These are phyloP conservation scores for Rubia peregrina DNA, from an alignment of 305 asterid genomes.

Conservation along the genomic window DNA sequence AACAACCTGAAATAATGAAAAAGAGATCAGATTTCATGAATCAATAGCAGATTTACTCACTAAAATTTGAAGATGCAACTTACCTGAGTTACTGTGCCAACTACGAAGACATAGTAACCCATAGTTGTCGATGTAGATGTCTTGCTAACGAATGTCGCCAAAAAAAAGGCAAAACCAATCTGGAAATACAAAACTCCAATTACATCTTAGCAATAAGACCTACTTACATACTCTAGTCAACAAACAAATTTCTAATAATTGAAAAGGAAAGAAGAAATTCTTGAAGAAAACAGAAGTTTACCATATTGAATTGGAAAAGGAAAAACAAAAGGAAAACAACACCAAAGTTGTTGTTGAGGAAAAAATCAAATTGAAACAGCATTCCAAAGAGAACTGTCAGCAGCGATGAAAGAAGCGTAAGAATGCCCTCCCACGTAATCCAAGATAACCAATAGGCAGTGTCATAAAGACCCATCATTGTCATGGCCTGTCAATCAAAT, in stretches of 20 bases:
- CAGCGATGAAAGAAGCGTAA: conserved; percentile 52
- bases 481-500: conserved; percentile 56
- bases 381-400: conserved; percentile 75
- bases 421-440: conserved; percentile 76
- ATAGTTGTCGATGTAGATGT: conserved; percentile 63
- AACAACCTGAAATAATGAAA: conserved; percentile 44
- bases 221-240: background rate
- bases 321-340: conserved; percentile 68
- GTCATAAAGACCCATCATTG: conserved; percentile 91
- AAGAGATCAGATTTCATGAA: conserved; percentile 20
- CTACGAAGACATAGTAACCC: conserved; percentile 53
- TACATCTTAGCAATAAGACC: conserved; percentile 7
- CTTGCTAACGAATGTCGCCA: conserved; percentile 67
- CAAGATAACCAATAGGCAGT: conserved; percentile 88
- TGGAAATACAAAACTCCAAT: conserved; percentile 30
- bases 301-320: conserved; percentile 82
- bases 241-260: background rate
- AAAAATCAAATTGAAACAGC: conserved; percentile 86
- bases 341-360: conserved; percentile 54
- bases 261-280: background rate
- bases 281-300: conserved; percentile 22
- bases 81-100: conserved; percentile 77
- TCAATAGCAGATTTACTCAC: background rate
- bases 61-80: conserved; percentile 13
- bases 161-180: conserved; percentile 69